These are phyloP conservation scores for Kazachstania kunashirensis DNA, from an alignment of 805 yeast genomes.

Conservation along the genomic window DNA sequence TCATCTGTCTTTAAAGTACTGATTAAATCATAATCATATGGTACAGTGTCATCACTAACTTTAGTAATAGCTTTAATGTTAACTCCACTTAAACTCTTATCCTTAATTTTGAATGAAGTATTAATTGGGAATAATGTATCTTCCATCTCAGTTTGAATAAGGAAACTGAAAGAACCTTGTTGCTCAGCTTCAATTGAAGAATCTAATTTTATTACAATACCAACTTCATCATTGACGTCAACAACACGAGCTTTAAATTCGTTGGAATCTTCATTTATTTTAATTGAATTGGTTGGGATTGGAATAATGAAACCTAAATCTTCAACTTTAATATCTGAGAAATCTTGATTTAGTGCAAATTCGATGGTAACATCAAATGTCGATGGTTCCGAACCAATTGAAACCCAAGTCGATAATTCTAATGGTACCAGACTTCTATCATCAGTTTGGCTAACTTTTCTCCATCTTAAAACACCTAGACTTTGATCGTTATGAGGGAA, in stretches of 20 bases:
- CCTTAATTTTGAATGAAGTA: constrained; percentile 43
- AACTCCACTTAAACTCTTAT: constrained; percentile 46
- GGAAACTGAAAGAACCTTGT: constrained; percentile 70
- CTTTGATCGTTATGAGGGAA: constrained; percentile 90
- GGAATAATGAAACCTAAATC: constrained; percentile 53
- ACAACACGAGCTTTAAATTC: constrained; percentile 47
- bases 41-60: constrained; percentile 30
- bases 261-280: constrained; percentile 38
- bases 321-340: constrained; percentile 31
- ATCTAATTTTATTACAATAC: constrained; percentile 56
- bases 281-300: constrained; percentile 46
- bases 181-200: constrained; percentile 39
- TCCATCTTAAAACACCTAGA: constrained; percentile 90
- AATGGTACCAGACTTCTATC: constrained; percentile 52
- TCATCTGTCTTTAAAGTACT: constrained; percentile 49
- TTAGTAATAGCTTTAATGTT: constrained; percentile 49
- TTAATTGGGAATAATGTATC: constrained; percentile 85
- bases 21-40: constrained; percentile 62
- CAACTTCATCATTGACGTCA: constrained; percentile 51
- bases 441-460: constrained; percentile 55
- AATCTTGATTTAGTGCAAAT: constrained; percentile 56
- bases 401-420: constrained; percentile 76
- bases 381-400: constrained; percentile 39
- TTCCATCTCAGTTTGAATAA: constrained; percentile 65
- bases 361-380: constrained; percentile 74